Base-by-base conservation (phyloP, 306 rosid genomes). In the Datisca glomerata region DNA sequence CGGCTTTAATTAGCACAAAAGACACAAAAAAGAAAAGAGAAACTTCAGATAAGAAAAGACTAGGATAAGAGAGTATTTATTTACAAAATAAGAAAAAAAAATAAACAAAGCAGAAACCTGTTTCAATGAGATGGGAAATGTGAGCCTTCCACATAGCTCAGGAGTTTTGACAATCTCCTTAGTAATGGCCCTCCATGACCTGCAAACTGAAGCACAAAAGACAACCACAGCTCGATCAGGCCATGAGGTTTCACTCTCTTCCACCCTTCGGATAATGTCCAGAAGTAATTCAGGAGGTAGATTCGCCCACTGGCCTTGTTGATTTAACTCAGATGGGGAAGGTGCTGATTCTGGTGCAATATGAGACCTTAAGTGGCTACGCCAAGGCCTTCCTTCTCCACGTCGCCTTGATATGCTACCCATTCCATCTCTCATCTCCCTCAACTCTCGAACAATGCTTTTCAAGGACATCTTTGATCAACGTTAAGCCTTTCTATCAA, bases 61-160 rank as follows among this genome's bases (percentile, higher is more conserved):
- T 3, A 14, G 22, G 21, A 20, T 5, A 49, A 8, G 29, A 21
- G 8, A 17, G 34, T 44, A 49, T 24, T n/a, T n/a, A n/a, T 43
- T 42, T 2, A 12, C 18, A 9, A 45, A 21, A 8, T 34, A 17
- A 15, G 17, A 6, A 5, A 29, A 54, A 43, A 13, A 18, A 18
- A 15, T 29, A 43, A 41, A 36, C 19, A 33, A 29, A 18, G 20
- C 22, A n/a, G 28, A 45, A 56, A 87, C 97, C 85, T 89, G 97
- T 68, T 89, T 89, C 70, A 89, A 53, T 13, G 97, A 89, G 64
- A 80, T 76, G 17, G 97, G 95, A 64, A 89, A 81, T 19, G 92
- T 86, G 47, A 86, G 57, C 71, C 77, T 68, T 64, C 86, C 94
- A 22, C 84, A 81, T 56, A 68, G 79, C 66, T 86, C 94, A 8